A percentile compares a stretch with the other conserved stretches of the same genome.
Evolutionary conservation across 1,284 basidiomycete species (phyloP).

Genomic region (Clitocybe nebularis): DNA sequence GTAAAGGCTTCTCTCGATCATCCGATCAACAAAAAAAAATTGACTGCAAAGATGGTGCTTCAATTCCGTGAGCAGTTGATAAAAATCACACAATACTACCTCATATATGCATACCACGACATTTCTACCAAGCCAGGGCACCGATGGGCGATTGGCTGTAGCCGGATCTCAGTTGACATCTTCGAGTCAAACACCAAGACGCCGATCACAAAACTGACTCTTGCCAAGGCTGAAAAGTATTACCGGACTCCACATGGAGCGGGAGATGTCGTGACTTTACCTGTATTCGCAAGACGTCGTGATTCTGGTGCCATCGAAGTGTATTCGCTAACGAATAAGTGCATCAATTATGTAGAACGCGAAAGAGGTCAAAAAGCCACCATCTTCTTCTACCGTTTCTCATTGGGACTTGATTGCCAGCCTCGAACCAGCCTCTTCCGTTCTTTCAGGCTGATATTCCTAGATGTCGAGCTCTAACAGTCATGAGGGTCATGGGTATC

Average conservation of each 20-base stretch:
- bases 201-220: no score
- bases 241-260: neutral
- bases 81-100: no score
- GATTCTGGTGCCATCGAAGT: slow-evolving; percentile 12
- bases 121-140: no score
- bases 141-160: no score
- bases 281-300: slow-evolving; percentile 7
- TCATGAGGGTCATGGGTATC: slow-evolving; percentile 1
- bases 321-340: neutral
- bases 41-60: no score
- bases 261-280: neutral
- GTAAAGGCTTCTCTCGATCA: no score
- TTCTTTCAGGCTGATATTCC: neutral
- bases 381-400: neutral
- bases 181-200: no score
- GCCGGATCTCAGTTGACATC: no score
- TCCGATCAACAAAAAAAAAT: no score
- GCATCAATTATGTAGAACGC: neutral
- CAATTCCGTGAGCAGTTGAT: no score
- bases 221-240: neutral
- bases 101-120: no score
- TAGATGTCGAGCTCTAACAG: slow-evolving; percentile 1
- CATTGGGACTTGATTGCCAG: neutral
- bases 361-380: neutral
- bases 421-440: neutral